Evolutionary conservation across 2,329 filamentous ascomycete genomes (phyloP).

Genomic region (Apiospora marii): DNA sequence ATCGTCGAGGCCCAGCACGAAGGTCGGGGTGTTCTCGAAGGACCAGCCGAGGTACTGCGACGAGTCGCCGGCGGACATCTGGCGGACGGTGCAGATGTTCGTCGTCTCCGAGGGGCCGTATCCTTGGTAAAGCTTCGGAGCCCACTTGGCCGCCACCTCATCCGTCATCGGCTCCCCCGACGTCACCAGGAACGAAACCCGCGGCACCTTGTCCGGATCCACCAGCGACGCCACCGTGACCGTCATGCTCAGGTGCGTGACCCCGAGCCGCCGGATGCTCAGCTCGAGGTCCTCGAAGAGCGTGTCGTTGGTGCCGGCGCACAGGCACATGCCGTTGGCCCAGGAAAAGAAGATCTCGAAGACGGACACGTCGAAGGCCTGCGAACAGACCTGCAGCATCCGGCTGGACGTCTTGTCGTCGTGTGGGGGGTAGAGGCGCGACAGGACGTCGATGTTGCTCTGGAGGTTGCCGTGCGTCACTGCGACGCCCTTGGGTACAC

Average conservation of each 20-base stretch:
- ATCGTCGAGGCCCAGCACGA: constrained; percentile 60
- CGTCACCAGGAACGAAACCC: constrained; percentile 78
- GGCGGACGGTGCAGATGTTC: constrained; percentile 83
- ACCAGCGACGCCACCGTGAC: constrained; percentile 85
- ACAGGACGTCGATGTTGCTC: constrained; percentile 76
- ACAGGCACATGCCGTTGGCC: constrained; percentile 80
- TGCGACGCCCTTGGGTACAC: constrained; percentile 79
- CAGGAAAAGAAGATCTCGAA: constrained; percentile 92
- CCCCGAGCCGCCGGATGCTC: constrained; percentile 66
- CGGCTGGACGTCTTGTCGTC: constrained; percentile 52
- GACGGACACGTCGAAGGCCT: constrained; percentile 86
- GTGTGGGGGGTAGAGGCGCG: constrained; percentile 70
- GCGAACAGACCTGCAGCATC: constrained; percentile 84
- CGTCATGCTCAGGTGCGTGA: constrained; percentile 86
- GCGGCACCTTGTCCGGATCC: constrained; percentile 71
- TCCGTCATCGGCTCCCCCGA: constrained; percentile 83
- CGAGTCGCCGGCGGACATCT: constrained; percentile 63
- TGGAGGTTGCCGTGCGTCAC: constrained; percentile 79
- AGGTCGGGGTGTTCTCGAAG: constrained; percentile 78
- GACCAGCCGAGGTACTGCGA: constrained; percentile 80
- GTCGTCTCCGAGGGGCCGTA: constrained; percentile 89
- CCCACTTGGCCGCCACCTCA: constrained; percentile 75
- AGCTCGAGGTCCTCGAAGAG: constrained; percentile 76
- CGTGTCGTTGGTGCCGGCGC: constrained; percentile 75
- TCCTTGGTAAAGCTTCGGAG: constrained; percentile 74